Conservation (phyloP, 2,329 filamentous ascomycete genomes). For the Lachnellula suecica region DNA sequence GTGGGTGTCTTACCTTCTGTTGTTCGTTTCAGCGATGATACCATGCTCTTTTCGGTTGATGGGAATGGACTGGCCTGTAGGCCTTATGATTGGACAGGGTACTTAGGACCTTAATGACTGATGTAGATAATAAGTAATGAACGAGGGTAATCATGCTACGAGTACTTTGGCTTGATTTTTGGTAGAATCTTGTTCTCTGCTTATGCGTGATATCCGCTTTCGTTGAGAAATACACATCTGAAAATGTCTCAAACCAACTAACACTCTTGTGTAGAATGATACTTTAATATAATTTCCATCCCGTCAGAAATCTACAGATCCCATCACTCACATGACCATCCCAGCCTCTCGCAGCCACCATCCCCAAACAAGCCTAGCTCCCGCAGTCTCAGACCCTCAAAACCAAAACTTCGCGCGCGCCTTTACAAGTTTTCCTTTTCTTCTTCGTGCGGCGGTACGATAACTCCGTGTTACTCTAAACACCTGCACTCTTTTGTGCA, state of each 20-base stretch:
- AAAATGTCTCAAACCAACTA: too few relatives aligned
- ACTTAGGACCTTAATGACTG: constrained; percentile 9
- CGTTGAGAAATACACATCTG: too few relatives aligned
- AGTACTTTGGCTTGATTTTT: neutral
- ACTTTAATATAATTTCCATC: neutral
- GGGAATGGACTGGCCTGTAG: neutral
- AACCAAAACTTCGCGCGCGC: neutral
- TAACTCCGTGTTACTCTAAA: constrained; percentile 34
- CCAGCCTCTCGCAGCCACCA: neutral
- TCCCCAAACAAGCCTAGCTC: neutral
- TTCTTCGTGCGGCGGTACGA: constrained; percentile 33
- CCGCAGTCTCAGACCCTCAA: too few relatives aligned
- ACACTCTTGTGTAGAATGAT: too few relatives aligned
- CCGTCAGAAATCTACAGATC: neutral
- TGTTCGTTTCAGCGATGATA: constrained; percentile 28
- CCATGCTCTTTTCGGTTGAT: constrained; percentile 18
- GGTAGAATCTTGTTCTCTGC: too few relatives aligned
- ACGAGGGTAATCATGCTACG: neutral
- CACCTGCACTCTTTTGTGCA: constrained; percentile 17
- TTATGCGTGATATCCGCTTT: too few relatives aligned
- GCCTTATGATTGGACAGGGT: neutral
- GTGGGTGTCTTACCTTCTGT: constrained; percentile 14
- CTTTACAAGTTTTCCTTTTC: constrained; percentile 13
- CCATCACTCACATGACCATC: neutral
- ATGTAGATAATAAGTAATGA: constrained; percentile 18